Conservation (phyloP, 2,329 filamentous ascomycete species). For the Trichoderma atroviride region DNA sequence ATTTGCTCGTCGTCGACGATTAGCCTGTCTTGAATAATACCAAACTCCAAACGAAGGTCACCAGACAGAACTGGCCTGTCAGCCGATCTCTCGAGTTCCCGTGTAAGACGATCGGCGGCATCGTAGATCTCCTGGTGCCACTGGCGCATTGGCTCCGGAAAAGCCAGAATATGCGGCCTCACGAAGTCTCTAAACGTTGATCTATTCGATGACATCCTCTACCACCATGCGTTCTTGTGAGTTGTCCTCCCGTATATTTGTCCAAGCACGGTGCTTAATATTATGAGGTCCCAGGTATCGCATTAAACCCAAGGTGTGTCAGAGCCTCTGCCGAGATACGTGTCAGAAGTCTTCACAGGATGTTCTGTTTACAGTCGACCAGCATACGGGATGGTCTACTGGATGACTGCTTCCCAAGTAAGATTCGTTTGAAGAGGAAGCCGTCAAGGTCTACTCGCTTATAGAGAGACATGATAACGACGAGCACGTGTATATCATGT, state of each 20-base stretch:
- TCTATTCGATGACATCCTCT: too few species aligned
- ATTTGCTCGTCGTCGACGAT: conserved; percentile 5
- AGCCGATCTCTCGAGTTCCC: background rate
- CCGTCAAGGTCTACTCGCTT: background rate
- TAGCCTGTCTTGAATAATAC: background rate
- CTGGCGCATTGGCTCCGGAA: background rate
- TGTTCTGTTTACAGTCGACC: background rate
- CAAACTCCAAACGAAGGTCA: background rate
- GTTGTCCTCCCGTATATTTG: background rate
- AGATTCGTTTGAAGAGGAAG: background rate
- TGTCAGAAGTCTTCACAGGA: background rate
- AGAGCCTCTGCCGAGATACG: background rate
- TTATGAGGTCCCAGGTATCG: background rate
- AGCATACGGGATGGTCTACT: background rate
- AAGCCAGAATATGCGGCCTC: background rate
- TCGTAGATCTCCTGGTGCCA: conserved; percentile 3
- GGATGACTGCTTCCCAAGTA: background rate
- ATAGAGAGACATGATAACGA: background rate
- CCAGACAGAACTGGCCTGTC: background rate
- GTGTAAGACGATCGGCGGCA: background rate
- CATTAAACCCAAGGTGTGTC: background rate
- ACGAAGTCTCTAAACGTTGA: background rate
- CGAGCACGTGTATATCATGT: background rate
- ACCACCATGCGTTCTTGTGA: background rate
- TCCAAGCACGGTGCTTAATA: background rate